Evolutionary conservation across 768 basidiomycete species (phyloP).

Genomic region (Calvatia gigantea): DNA sequence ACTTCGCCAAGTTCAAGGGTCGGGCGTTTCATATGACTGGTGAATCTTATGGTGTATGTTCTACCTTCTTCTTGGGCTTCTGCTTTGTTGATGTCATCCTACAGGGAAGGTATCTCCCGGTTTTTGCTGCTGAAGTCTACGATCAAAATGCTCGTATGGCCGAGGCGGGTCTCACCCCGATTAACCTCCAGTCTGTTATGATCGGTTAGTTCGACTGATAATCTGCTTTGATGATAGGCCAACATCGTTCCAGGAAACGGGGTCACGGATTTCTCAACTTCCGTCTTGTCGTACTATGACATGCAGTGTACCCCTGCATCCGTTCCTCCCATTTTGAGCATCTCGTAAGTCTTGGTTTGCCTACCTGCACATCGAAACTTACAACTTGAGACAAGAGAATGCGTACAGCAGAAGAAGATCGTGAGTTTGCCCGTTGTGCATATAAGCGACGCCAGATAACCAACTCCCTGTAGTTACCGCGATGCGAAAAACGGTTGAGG

Average conservation of each 20-base stretch:
- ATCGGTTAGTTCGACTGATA: constrained; percentile 44
- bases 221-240: background rate
- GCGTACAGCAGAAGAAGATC: constrained; percentile 57
- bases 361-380: constrained; percentile 22
- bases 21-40: constrained; percentile 63
- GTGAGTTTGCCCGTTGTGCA: constrained; percentile 30
- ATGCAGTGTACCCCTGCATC: constrained; percentile 54
- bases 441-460: background rate
- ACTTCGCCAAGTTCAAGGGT: constrained; percentile 69
- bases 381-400: constrained; percentile 36
- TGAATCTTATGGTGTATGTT: constrained; percentile 72
- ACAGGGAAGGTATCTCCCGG: constrained; percentile 67
- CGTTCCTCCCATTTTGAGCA: constrained; percentile 42
- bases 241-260: constrained; percentile 47
- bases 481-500: constrained; percentile 57
- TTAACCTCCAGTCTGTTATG: constrained; percentile 71
- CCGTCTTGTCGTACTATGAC: constrained; percentile 37
- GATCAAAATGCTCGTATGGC: constrained; percentile 63
- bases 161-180: constrained; percentile 46
- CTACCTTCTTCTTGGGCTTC: background rate
- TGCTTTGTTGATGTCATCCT: background rate
- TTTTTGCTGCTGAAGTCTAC: constrained; percentile 74
- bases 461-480: constrained; percentile 50
- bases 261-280: constrained; percentile 52
- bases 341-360: constrained; percentile 36